Percentiles rank a stretch among this genome's conserved stretches.
These are phyloP conservation scores for Diospyros lotus DNA, from an alignment of 148 eudicot species.

Conservation along the genomic window DNA sequence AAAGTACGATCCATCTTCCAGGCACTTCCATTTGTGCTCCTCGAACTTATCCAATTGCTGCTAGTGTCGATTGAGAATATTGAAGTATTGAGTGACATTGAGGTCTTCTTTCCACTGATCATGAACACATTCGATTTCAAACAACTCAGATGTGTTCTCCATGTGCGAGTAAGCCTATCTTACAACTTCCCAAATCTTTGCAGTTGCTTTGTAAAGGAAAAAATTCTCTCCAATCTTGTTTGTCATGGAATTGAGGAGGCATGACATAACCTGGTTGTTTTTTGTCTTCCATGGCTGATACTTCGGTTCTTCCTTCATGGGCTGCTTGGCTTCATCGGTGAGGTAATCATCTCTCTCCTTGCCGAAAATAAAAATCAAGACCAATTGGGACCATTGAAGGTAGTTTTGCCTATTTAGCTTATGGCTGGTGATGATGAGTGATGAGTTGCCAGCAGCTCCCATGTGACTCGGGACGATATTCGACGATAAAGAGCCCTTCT, in stretches of 20 bases:
- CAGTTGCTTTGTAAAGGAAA: neutral
- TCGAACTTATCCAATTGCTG: constrained; percentile 7
- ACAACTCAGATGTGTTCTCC: constrained; percentile 2
- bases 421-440: neutral
- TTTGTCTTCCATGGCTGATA: constrained; percentile 3
- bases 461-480: neutral
- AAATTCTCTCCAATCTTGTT: constrained; percentile 3
- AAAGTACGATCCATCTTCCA: neutral
- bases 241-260: neutral
- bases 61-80: neutral
- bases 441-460: neutral
- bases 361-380: constrained; percentile 1
- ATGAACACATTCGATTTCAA: neutral
- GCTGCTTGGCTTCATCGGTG: neutral
- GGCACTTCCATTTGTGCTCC: neutral
- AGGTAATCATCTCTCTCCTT: neutral
- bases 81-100: constrained; percentile 7
- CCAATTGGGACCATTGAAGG: constrained; percentile 10
- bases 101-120: neutral
- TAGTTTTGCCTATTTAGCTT: neutral
- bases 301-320: constrained; percentile 1
- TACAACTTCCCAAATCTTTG: neutral
- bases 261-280: constrained; percentile 9
- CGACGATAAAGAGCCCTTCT: no score
- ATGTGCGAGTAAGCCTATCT: neutral